Conservation (phyloP, 257 asterid species). For the Salvia rosmarinus region DNA sequence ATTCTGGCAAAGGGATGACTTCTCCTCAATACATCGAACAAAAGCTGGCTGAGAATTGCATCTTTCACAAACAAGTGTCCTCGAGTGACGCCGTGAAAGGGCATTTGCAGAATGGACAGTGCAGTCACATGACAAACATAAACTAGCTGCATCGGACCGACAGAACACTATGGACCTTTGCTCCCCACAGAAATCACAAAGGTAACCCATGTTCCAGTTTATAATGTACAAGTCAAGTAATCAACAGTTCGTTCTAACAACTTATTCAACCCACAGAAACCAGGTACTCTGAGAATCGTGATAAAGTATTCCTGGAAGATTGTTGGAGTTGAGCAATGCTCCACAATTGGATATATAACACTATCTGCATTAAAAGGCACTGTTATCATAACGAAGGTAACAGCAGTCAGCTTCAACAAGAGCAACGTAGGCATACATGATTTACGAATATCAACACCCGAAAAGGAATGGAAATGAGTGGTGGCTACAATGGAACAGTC, state of each 20-base stretch:
- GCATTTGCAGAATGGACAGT: slow-evolving; percentile 63
- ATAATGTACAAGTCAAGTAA: too few relatives aligned
- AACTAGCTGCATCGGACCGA: slow-evolving; percentile 61
- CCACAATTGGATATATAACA: slow-evolving; percentile 14
- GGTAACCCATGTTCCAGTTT: slow-evolving; percentile 46
- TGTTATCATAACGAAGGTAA: not conserved
- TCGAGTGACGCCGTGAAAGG: slow-evolving; percentile 57
- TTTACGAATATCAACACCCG: slow-evolving; percentile 2
- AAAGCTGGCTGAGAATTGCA: slow-evolving; percentile 60
- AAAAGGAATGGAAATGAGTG: not conserved
- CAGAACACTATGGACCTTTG: slow-evolving; percentile 53
- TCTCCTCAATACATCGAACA: slow-evolving; percentile 52
- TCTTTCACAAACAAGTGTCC: slow-evolving; percentile 63
- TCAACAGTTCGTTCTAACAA: slow-evolving; percentile 4
- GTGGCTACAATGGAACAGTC: slow-evolving; percentile 14
- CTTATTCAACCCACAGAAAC: not conserved
- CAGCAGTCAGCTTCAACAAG: slow-evolving; percentile 25
- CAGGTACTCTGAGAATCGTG: slow-evolving; percentile 6
- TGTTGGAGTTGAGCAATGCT: slow-evolving; percentile 8
- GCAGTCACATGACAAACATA: slow-evolving; percentile 62
- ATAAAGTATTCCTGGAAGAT: slow-evolving; percentile 15
- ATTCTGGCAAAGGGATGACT: slow-evolving; percentile 60
- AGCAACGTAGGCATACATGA: not conserved
- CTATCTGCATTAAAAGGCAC: slow-evolving; percentile 36
- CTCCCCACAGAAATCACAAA: slow-evolving; percentile 62